Conservation (phyloP, 805 yeast species). For the Candida schatavii region DNA sequence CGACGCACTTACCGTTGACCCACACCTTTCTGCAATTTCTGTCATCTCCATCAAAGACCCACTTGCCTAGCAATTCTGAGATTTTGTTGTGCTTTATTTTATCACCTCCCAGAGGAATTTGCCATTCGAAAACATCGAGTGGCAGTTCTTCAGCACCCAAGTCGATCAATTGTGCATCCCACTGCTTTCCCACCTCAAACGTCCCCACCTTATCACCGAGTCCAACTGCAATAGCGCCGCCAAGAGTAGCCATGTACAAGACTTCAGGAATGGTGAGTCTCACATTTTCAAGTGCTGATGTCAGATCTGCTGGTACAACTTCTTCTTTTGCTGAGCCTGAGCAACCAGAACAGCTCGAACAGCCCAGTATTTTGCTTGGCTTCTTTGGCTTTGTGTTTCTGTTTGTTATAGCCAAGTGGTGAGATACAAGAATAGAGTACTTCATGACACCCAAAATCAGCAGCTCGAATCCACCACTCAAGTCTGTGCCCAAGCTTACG, state of each 20-base stretch:
- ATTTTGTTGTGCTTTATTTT: conserved; percentile 29
- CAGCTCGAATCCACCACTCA: conserved; percentile 42
- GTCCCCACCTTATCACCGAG: conserved; percentile 60
- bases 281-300: no score
- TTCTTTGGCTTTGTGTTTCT: conserved; percentile 31
- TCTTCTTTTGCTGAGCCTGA: no score
- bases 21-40: conserved; percentile 79
- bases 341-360: no score
- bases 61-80: conserved; percentile 68
- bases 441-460: conserved; percentile 35
- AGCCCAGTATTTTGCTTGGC: no score
- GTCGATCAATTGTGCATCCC: conserved; percentile 81
- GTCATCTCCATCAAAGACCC: conserved; percentile 95
- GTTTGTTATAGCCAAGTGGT: conserved; percentile 39
- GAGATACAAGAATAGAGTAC: conserved; percentile 36
- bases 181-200: conserved; percentile 73
- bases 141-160: conserved; percentile 51
- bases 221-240: conserved; percentile 80
- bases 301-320: no score
- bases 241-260: conserved; percentile 77
- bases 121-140: conserved; percentile 78
- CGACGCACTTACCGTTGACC: conserved; percentile 73
- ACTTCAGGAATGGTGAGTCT: conserved; percentile 69
- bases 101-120: conserved; percentile 36
- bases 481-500: conserved; percentile 61